Conservation (phyloP, 2,329 filamentous ascomycete species). For the Fusarium sp. region DNA sequence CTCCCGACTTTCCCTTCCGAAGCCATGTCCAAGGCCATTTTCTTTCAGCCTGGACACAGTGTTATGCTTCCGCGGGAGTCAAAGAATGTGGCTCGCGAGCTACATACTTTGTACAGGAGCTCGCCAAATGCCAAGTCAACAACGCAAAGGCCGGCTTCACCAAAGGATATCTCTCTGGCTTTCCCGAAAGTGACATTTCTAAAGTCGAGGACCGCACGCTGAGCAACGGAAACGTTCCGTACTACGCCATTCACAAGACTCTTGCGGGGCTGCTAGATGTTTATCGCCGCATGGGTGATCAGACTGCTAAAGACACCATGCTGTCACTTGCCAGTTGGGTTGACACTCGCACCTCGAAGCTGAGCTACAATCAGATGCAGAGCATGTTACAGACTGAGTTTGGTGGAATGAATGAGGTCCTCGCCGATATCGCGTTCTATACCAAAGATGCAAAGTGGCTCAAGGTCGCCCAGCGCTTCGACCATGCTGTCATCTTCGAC, state of each 20-base stretch:
- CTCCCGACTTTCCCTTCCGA: constrained; percentile 62
- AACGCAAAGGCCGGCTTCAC: constrained; percentile 55
- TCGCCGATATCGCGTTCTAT: constrained; percentile 58
- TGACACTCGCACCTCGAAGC: constrained; percentile 53
- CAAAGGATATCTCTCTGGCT: constrained; percentile 59
- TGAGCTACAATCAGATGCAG: constrained; percentile 58
- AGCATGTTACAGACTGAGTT: constrained; percentile 58
- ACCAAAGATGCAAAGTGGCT: constrained; percentile 58
- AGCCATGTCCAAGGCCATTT: constrained; percentile 61
- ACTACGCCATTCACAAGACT: constrained; percentile 64
- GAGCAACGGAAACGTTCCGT: constrained; percentile 60
- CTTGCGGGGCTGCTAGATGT: constrained; percentile 61
- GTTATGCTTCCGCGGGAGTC: constrained; percentile 55
- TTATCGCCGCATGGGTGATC: constrained; percentile 55
- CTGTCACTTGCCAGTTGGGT: constrained; percentile 59
- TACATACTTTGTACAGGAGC: constrained; percentile 54
- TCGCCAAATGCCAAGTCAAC: constrained; percentile 61
- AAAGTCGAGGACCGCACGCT: constrained; percentile 55
- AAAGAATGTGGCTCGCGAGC: constrained; percentile 56
- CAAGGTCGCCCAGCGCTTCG: constrained; percentile 57
- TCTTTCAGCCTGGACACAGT: constrained; percentile 60
- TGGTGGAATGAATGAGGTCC: constrained; percentile 63
- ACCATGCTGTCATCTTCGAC: constrained; percentile 58
- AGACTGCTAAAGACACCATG: constrained; percentile 54
- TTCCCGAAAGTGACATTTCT: constrained; percentile 58